These are phyloP conservation scores for Uronychia binucleata DNA, from an alignment of 73 alveolate genomes.

Conservation along the genomic window DNA sequence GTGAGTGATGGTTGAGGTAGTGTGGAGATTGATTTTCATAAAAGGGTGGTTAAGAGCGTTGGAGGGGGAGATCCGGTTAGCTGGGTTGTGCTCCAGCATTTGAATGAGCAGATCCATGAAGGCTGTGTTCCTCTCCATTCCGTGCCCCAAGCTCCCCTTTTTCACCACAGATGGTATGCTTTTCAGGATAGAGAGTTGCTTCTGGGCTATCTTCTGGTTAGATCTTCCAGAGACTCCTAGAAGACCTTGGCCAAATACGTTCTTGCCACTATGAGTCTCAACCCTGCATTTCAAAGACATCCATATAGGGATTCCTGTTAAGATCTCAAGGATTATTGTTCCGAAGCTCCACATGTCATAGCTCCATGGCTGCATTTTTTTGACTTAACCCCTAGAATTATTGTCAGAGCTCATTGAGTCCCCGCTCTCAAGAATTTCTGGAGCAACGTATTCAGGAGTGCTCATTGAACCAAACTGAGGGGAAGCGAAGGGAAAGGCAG, in stretches of 20 bases:
- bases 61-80: constrained; percentile 62
- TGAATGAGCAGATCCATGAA: constrained; percentile 12
- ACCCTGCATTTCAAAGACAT: constrained; percentile 64
- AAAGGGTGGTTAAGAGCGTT: constrained; percentile 67
- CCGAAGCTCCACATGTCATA: constrained; percentile 81
- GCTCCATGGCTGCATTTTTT: constrained; percentile 30
- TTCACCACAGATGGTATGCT: background rate
- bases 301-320: constrained; percentile 81
- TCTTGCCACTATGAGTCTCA: constrained; percentile 20
- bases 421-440: constrained; percentile 48
- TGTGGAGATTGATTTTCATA: no score
- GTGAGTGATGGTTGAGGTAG: no score
- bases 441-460: constrained; percentile 79
- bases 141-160: background rate
- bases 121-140: background rate
- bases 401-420: background rate
- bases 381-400: no score
- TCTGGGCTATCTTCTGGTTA: constrained; percentile 2
- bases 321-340: constrained; percentile 63
- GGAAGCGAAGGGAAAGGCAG: constrained; percentile 44
- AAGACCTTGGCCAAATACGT: constrained; percentile 23
- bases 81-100: constrained; percentile 66
- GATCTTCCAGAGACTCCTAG: constrained; percentile 24
- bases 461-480: constrained; percentile 41
- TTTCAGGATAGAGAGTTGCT: background rate